Conservation (phyloP, 2,329 filamentous ascomycete genomes). For the Calonectria crousiana region DNA sequence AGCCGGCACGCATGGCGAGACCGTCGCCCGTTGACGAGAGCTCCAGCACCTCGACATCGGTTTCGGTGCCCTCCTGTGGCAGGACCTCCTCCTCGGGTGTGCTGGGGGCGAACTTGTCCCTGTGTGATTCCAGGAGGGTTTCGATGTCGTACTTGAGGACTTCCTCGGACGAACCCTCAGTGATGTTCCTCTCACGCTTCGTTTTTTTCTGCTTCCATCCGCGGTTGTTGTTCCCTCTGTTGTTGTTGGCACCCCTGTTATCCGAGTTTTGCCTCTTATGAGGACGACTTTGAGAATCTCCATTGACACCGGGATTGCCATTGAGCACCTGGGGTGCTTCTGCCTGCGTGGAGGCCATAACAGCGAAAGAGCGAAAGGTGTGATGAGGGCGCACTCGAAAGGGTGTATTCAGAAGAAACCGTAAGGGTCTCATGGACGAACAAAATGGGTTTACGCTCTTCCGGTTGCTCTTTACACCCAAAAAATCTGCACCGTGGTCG, state of each 20-base stretch:
- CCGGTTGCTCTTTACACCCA: not conserved
- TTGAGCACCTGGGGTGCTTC: slow-evolving; percentile 30
- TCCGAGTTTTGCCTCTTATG: not conserved
- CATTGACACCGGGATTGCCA: slow-evolving; percentile 8
- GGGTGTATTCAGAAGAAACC: slow-evolving; percentile 28
- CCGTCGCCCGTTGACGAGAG: slow-evolving; percentile 95
- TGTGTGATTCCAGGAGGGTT: slow-evolving; percentile 62
- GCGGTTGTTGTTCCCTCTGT: slow-evolving; percentile 31
- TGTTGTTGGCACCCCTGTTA: not conserved
- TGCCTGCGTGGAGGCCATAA: slow-evolving; percentile 39
- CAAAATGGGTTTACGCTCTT: not conserved
- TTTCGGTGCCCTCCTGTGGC: slow-evolving; percentile 78
- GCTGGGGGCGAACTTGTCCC: slow-evolving; percentile 42
- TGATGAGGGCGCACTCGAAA: slow-evolving; percentile 31
- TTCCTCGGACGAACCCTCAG: slow-evolving; percentile 74
- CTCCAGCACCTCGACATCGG: slow-evolving; percentile 84
- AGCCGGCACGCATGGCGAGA: slow-evolving; percentile 78
- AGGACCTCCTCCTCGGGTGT: slow-evolving; percentile 55
- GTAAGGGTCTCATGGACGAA: slow-evolving; percentile 37
- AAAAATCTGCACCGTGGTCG: not conserved
- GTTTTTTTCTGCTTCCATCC: slow-evolving; percentile 61
- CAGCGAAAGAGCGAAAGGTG: slow-evolving; percentile 35
- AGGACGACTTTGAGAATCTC: not conserved
- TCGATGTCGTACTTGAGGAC: slow-evolving; percentile 75
- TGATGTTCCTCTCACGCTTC: slow-evolving; percentile 70